Percentiles rank a stretch among this genome's conserved stretches.
These are phyloP conservation scores for Penstemon davidsonii DNA, from an alignment of 257 asterid species.

Conservation along the genomic window DNA sequence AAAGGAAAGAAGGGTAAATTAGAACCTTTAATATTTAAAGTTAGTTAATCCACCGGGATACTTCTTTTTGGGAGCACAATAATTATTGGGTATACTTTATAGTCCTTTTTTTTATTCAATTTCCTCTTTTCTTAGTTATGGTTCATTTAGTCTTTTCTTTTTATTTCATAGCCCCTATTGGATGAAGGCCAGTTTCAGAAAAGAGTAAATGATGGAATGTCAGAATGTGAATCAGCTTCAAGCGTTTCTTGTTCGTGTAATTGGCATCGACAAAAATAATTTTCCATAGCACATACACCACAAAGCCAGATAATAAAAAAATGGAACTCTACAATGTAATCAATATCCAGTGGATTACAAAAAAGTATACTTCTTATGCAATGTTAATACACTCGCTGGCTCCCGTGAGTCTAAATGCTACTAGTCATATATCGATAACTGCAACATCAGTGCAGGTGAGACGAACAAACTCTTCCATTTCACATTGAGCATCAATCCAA, in stretches of 20 bases:
- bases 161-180: too few species aligned
- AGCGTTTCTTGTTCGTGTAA: too few species aligned
- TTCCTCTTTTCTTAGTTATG: too few species aligned
- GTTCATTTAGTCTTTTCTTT: too few species aligned
- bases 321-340: slow-evolving; percentile 12
- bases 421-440: slow-evolving; percentile 6
- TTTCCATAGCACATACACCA: slow-evolving; percentile 1
- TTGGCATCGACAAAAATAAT: background rate
- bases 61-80: background rate
- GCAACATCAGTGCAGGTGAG: slow-evolving; percentile 20
- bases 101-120: too few species aligned
- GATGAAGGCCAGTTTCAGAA: too few species aligned
- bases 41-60: background rate
- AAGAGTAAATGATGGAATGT: too few species aligned
- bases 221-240: too few species aligned
- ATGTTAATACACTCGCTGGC: slow-evolving; percentile 26
- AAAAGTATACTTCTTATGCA: background rate
- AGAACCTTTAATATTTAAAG: background rate
- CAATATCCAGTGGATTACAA: slow-evolving; percentile 31
- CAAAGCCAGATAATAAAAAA: slow-evolving; percentile 19
- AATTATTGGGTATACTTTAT: too few species aligned
- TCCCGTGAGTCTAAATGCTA: slow-evolving; percentile 27
- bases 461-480: background rate
- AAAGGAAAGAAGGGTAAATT: background rate
- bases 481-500: slow-evolving; percentile 17